Percentiles rank a stretch among this genome's conserved stretches.
Evolutionary conservation across 371 early-diverging fungal species (phyloP).

Genomic region (Mortierella sp.): DNA sequence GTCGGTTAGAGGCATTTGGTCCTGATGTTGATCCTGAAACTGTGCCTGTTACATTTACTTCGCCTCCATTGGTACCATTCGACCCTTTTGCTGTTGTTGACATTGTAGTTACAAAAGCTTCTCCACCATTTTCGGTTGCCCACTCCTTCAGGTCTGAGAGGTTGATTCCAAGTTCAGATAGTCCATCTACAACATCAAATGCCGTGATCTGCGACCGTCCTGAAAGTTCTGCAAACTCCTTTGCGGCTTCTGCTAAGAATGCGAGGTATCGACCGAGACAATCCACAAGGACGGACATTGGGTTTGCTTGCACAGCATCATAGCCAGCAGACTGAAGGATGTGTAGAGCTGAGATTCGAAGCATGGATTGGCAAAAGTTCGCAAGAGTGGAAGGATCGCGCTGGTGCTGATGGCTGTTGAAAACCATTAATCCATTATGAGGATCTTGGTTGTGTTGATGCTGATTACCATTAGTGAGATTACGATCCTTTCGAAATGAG

Average conservation of each 20-base stretch:
- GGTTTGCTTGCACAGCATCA: constrained; percentile 50
- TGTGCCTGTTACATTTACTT: constrained; percentile 4
- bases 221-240: constrained; percentile 51
- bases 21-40: background rate
- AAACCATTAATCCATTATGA: constrained; percentile 16
- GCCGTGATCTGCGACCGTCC: constrained; percentile 51
- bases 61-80: background rate
- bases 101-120: constrained; percentile 2
- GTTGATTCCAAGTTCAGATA: constrained; percentile 46
- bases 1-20: constrained; percentile 21
- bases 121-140: constrained; percentile 46
- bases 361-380: constrained; percentile 56
- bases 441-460: constrained; percentile 22
- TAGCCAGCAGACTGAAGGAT: constrained; percentile 52
- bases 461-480: constrained; percentile 4
- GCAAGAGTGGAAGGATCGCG: constrained; percentile 37
- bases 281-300: constrained; percentile 43
- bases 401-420: constrained; percentile 34
- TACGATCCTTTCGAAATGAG: constrained; percentile 26
- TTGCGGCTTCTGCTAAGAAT: constrained; percentile 50
- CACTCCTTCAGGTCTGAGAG: constrained; percentile 40
- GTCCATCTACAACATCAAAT: constrained; percentile 46
- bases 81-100: background rate
- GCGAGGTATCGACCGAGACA: constrained; percentile 49
- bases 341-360: constrained; percentile 49